Evolutionary conservation across 768 basidiomycete genomes (phyloP).

Genomic region (Rubroboletus pulcherrimus): DNA sequence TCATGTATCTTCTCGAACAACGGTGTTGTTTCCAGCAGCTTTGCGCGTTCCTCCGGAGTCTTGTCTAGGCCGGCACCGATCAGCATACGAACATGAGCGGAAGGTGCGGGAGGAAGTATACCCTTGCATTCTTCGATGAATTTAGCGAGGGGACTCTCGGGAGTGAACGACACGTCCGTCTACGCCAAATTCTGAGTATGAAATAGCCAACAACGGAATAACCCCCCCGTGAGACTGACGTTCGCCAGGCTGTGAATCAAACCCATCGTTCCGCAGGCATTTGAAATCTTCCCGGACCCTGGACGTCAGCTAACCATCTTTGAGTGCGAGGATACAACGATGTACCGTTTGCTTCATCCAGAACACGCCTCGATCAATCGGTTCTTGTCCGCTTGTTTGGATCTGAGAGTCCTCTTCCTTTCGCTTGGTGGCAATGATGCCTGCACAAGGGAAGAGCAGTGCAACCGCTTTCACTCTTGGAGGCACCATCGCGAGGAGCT

Average conservation of each 20-base stretch:
- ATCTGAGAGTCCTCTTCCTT: slow-evolving; percentile 60
- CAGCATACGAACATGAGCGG: neutral
- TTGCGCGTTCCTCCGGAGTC: slow-evolving; percentile 69
- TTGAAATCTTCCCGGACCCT: slow-evolving; percentile 51
- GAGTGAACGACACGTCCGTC: slow-evolving; percentile 54
- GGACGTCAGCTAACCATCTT: neutral
- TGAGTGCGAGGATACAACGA: neutral
- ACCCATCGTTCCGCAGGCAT: slow-evolving; percentile 88
- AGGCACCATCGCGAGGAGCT: slow-evolving; percentile 71
- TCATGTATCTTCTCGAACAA: slow-evolving; percentile 79
- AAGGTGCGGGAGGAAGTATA: slow-evolving; percentile 19
- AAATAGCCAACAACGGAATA: neutral
- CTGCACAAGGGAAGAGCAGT: slow-evolving; percentile 75
- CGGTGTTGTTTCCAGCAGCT: slow-evolving; percentile 68
- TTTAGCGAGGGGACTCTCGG: slow-evolving; percentile 56
- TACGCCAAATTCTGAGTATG: slow-evolving; percentile 21
- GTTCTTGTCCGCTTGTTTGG: slow-evolving; percentile 39
- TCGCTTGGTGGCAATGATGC: slow-evolving; percentile 46
- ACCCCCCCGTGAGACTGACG: slow-evolving; percentile 38
- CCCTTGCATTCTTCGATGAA: slow-evolving; percentile 68
- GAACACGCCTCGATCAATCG: slow-evolving; percentile 62
- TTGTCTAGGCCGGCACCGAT: slow-evolving; percentile 41
- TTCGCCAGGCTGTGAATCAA: slow-evolving; percentile 82
- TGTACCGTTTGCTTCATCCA: slow-evolving; percentile 90
- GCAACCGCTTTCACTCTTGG: slow-evolving; percentile 79